A percentile compares a stretch with the other conserved stretches of the same genome.
phyloP scores from a whole-genome alignment of 139 green algal species.

The Coccomyxa sp. region DNA sequence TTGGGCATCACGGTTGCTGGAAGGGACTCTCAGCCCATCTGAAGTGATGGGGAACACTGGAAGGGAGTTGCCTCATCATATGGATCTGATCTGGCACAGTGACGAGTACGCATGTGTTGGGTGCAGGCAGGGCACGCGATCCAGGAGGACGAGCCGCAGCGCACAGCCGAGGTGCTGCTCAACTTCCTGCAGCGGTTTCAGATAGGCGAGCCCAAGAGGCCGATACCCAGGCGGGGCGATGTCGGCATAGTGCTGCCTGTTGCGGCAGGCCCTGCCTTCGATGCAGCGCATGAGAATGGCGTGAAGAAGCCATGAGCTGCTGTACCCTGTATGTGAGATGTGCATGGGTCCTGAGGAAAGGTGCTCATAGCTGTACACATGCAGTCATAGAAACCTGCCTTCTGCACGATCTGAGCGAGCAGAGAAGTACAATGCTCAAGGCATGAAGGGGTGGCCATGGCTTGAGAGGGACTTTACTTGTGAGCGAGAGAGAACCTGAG shows the following conservation, averaged over 20 bases:
- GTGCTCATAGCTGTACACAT: too few species aligned
- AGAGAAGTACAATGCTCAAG: too few species aligned
- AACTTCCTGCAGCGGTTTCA: constrained; percentile 74
- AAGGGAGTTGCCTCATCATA: not conserved
- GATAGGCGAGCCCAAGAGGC: constrained; percentile 31
- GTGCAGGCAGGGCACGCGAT: constrained; percentile 84
- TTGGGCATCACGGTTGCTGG: too few species aligned
- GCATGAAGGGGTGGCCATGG: too few species aligned
- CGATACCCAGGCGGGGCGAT: not conserved
- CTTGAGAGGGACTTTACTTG: too few species aligned
- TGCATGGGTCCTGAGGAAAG: too few species aligned
- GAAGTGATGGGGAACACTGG: not conserved
- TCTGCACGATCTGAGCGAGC: too few species aligned
- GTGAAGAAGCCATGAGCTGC: not conserved
- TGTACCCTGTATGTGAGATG: too few species aligned
- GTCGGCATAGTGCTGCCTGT: not conserved
- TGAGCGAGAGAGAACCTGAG: too few species aligned
- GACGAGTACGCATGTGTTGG: not conserved
- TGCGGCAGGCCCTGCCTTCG: not conserved
- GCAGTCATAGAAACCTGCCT: too few species aligned
- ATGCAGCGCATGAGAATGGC: not conserved
- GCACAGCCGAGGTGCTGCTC: constrained; percentile 55
- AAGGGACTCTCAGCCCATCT: not conserved
- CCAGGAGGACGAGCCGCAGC: constrained; percentile 82
- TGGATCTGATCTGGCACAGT: not conserved